Evolutionary conservation across 768 basidiomycete genomes (phyloP), one percentile per base, ranked within the genome.

Genomic region (Calocybe indica): DNA sequence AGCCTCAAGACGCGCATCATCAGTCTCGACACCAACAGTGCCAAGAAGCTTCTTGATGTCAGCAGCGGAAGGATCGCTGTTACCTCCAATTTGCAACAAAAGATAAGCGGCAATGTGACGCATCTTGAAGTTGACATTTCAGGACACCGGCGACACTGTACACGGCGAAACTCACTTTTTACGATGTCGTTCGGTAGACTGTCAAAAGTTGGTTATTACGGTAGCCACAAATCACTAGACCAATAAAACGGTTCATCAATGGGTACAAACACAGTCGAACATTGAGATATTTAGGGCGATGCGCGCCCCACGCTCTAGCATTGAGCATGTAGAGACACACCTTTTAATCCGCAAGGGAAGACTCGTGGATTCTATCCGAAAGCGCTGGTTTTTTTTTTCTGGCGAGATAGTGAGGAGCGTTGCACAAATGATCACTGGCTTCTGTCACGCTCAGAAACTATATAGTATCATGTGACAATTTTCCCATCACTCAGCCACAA

Each of bases 21-120:
- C 93, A 39, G 82, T 76, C 65, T 95, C 92, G 58, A 96, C 85
- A 60, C 90, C 92, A 59, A 92, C 96, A 53, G 85, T 74, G 46
- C 61, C 69, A 58, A 99, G 84, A 62, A 98, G 82, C 60, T 83
- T 83, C 74, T 83, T 92, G 74, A 99, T 76, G 66, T 97, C 94
- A 40, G 61, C 78, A 46, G 88, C 89, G 51, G 85, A 83, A 54
- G 96, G 94, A 53, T 78, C 80, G 60, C 83, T 71, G 63, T 97
- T 97, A 47, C 96, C 96, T 57, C 92, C 96, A 64, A 83, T 79
- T 69, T 88, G 87, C 73, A 97, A 92, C 66, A 99, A 92, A 51
- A 99, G 83, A 78, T 96, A 98, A 56, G 92, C 91, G 73, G 92
- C 94, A 69, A 97, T 74, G 65, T 92, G 73, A 71, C 88, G 88